Conservation (phyloP, 106 monocot genomes). For the Hemerocallis citrina region DNA sequence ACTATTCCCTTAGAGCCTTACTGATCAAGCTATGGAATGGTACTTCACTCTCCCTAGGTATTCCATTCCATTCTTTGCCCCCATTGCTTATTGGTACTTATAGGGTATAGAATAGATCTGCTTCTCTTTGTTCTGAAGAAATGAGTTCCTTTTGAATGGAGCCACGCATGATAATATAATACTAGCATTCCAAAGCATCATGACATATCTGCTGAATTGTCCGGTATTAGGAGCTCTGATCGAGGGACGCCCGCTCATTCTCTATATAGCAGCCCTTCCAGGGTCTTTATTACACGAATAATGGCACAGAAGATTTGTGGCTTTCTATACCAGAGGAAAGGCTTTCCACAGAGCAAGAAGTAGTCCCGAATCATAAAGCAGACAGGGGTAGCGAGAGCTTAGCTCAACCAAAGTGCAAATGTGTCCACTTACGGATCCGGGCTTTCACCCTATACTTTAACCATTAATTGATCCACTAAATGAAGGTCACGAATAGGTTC, state of each 20-base stretch:
- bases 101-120: too few species aligned
- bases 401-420: background rate
- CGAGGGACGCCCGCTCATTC: background rate
- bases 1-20: too few species aligned
- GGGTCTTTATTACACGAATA: background rate
- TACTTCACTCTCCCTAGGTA: too few species aligned
- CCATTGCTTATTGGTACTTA: too few species aligned
- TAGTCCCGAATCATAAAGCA: background rate
- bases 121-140: too few species aligned
- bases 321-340: background rate
- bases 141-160: slow-evolving; percentile 5
- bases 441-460: background rate
- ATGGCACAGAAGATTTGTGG: background rate
- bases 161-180: background rate
- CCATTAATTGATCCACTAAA: background rate
- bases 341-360: too few species aligned
- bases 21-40: too few species aligned
- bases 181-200: slow-evolving; percentile 2
- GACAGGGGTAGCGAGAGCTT: background rate
- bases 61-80: too few species aligned
- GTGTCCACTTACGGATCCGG: slow-evolving; percentile 1
- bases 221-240: background rate
- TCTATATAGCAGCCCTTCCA: slow-evolving; percentile 2
- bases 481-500: too few species aligned
- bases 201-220: background rate